Base-by-base conservation (phyloP, 257 asterid genomes). In the Asclepias syriaca region DNA sequence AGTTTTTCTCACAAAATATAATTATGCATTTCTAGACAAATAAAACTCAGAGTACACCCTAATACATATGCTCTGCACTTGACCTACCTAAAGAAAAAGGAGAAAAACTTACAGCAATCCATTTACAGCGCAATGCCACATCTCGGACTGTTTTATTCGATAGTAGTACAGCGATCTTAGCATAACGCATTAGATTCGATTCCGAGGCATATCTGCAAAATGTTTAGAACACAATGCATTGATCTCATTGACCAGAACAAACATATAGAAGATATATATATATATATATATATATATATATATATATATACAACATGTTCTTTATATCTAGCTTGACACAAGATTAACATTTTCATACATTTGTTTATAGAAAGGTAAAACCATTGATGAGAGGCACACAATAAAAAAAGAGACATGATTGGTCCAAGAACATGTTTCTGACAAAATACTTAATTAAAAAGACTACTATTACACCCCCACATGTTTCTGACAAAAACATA, bases 91-190 rank as follows among this genome's bases (percentile, higher is more conserved):
- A 51, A 14, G 8, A 16, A 43, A 40, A 39, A 63, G 51, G 0
- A 32, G n/a, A 13, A 74, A 24, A 50, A 82, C 93, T 79, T 77
- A 94, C 99, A 59, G 86, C 82, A 95, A 92, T 91, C 99, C 99
- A 94, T 86, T 88, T 85, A 86, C 90, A 94, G 56, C 99, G 96
- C 76, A 94, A 73, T 57, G 99, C 99, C 77, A 94, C 99, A 75
- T 94, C 99, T 2, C 99, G 90, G 6, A 94, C 97, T 7, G 97
- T 91, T 85, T 94, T 94, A 74, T 81, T 88, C 64, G 86, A 84
- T 37, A 94, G 81, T 74, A 69, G 82, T 81, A 89, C 83, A 14
- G 99, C 96, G 73, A 94, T 94, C 86, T 91, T 94, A 2, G 99
- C 96, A 75, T 94, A 94, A 32, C 95, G 87, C 71, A 80, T 84